A percentile compares a stretch with the other conserved stretches of the same genome.
These are phyloP conservation scores for Acrocalymma vagum DNA, from an alignment of 2,329 filamentous ascomycete genomes.

Conservation along the genomic window DNA sequence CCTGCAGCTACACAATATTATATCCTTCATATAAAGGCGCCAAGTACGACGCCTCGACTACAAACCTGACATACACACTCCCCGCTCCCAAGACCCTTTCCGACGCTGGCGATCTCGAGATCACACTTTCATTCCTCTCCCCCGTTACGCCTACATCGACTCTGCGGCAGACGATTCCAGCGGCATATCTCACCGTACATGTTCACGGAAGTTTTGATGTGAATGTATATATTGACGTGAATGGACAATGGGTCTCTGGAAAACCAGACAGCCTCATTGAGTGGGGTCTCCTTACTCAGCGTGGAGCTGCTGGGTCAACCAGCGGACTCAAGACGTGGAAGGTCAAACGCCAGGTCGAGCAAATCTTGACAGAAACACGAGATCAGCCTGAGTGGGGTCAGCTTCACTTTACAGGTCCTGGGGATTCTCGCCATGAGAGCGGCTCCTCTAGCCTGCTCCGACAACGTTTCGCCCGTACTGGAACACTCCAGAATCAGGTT, in stretches of 20 bases:
- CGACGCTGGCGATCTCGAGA: conserved; percentile 55
- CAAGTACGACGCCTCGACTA: conserved; percentile 74
- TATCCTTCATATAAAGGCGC: conserved; percentile 68
- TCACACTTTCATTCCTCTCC: conserved; percentile 74
- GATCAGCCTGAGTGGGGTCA: conserved; percentile 88
- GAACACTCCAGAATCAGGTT: conserved; percentile 70
- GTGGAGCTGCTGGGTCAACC: conserved; percentile 49
- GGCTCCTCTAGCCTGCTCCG: conserved; percentile 73
- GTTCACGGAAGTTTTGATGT: conserved; percentile 70
- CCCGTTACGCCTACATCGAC: conserved; percentile 85
- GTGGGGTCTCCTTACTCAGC: conserved; percentile 70
- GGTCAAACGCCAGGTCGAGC: conserved; percentile 66
- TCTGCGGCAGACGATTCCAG: conserved; percentile 81
- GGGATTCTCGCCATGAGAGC: conserved; percentile 72
- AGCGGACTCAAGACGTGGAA: conserved; percentile 71
- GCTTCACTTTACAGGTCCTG: conserved; percentile 77
- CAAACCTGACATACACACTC: conserved; percentile 72
- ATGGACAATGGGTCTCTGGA: conserved; percentile 80
- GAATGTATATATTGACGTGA: conserved; percentile 57
- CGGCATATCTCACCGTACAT: conserved; percentile 77
- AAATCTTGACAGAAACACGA: conserved; percentile 74
- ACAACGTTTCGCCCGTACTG: conserved; percentile 73
- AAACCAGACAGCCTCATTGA: conserved; percentile 72
- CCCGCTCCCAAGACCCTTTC: conserved; percentile 50
- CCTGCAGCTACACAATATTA: conserved; percentile 61